Evolutionary conservation across 805 yeast genomes (phyloP).

Genomic region (Starmerella apis): DNA sequence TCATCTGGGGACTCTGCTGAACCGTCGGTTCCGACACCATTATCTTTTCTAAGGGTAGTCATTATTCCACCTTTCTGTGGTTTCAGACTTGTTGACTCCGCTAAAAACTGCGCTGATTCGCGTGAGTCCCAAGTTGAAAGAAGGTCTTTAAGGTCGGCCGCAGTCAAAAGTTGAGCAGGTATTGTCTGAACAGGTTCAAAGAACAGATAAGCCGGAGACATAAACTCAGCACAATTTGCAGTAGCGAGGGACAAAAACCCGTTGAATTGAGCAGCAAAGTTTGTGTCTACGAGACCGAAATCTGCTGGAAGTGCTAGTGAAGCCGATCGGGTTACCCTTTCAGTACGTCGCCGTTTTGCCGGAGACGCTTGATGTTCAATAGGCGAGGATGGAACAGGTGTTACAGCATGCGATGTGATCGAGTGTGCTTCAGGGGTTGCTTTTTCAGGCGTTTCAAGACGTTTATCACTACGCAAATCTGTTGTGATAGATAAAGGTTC

Average conservation of each 20-base stretch:
- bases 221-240: background rate
- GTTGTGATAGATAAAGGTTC: background rate
- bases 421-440: background rate
- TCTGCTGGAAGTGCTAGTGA: slow-evolving; percentile 21
- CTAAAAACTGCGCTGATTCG: slow-evolving; percentile 14
- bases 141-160: slow-evolving; percentile 17
- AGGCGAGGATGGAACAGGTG: background rate
- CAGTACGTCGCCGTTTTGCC: slow-evolving; percentile 11
- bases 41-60: slow-evolving; percentile 11
- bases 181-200: slow-evolving; percentile 7
- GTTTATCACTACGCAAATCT: background rate
- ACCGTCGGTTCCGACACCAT: background rate
- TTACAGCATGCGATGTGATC: background rate
- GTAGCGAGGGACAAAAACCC: slow-evolving; percentile 11
- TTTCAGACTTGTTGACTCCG: slow-evolving; percentile 15
- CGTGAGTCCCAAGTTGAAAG: slow-evolving; percentile 15
- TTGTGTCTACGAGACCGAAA: slow-evolving; percentile 18
- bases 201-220: slow-evolving; percentile 15
- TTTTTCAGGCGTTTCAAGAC: background rate
- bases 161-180: slow-evolving; percentile 5
- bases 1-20: background rate
- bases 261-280: slow-evolving; percentile 17
- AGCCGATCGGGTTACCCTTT: slow-evolving; percentile 15
- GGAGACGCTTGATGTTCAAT: slow-evolving; percentile 8
- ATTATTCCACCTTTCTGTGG: slow-evolving; percentile 16